Evolutionary conservation across 345 rosid genomes (phyloP), one percentile per base, ranked within the genome.

Genomic region (Eucalyptus polyanthemos): DNA sequence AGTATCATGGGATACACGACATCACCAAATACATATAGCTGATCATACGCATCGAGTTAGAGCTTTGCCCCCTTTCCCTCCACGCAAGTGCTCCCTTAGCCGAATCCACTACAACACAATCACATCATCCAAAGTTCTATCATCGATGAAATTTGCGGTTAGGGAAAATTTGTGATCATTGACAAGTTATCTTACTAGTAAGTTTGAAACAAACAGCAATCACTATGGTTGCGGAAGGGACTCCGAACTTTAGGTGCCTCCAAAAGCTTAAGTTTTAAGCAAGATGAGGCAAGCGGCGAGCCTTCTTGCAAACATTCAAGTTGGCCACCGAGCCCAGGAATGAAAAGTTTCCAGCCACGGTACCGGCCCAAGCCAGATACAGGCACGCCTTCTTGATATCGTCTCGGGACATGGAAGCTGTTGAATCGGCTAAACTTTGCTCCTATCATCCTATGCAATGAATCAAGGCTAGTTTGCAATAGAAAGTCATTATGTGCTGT

Each of bases 261-360:
- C 90, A 88, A 58, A 92, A 92, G n/a, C 90, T 29, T 25, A 91
- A 86, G 60, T 86, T 88, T 53, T 91, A 88, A 11, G 87, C 88
- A 3, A 86, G 50, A 81, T 50, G 60, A 19, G 89, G 90, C 10
- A 90, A 89, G 6, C 86, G 87, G 8, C 90, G 88, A 58, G 92
- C 93, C 88, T 91, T 88, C 90, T 91, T 87, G 47, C 93, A 89
- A 86, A 91, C 91, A 11, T 88, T 89, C 90, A 88, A 58, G 87
- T 92, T 76, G 6, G 92, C 90, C 8, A 91, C 90, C 12, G 89
- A 91, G 12, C 91, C 91, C 37, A 89, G 81, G 69, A 90, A 45
- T 3, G 90, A 91, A 42, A 92, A 62, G 86, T 92, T 92, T 83
- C 93, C 91, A 0, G 91, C 92, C 80, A 88, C 91, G 6, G 93